Evolutionary conservation across 129 eudicot species (phyloP).

Genomic region (Arctium lappa): DNA sequence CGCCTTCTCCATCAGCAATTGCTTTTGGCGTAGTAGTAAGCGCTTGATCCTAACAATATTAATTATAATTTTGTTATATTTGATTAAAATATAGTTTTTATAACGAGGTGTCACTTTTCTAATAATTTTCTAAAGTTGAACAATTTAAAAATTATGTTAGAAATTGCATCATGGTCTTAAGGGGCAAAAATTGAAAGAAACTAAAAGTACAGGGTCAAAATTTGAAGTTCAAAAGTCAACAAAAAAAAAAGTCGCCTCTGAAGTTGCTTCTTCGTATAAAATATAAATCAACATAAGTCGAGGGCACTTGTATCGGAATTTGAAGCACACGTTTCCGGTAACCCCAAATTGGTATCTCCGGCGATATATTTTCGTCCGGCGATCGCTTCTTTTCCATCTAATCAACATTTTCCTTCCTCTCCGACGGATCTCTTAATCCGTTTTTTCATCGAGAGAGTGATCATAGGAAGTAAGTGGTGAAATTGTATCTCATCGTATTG

Average conservation of each 20-base stretch:
- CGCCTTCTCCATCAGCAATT: too few species aligned
- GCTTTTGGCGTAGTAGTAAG: too few species aligned
- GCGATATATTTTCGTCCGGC: neutral
- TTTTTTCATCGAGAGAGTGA: neutral
- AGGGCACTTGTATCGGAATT: neutral
- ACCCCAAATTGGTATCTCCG: constrained; percentile 11
- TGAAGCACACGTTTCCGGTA: constrained; percentile 22
- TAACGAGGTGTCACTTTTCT: too few species aligned
- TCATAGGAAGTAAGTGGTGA: neutral
- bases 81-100: too few species aligned
- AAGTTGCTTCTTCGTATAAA: neutral
- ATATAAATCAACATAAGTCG: neutral
- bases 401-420: neutral
- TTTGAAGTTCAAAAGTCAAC: neutral
- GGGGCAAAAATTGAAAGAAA: neutral
- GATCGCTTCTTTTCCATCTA: neutral
- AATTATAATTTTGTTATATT: too few species aligned
- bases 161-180: too few species aligned
- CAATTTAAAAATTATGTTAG: too few species aligned
- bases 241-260: neutral
- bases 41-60: too few species aligned
- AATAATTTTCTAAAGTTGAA: too few species aligned
- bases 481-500: constrained; percentile 3
- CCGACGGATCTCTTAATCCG: neutral
- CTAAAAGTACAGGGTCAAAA: neutral